phyloP scores from a whole-genome alignment of 306 rosid genomes.

The Cicer pinnatifidum region DNA sequence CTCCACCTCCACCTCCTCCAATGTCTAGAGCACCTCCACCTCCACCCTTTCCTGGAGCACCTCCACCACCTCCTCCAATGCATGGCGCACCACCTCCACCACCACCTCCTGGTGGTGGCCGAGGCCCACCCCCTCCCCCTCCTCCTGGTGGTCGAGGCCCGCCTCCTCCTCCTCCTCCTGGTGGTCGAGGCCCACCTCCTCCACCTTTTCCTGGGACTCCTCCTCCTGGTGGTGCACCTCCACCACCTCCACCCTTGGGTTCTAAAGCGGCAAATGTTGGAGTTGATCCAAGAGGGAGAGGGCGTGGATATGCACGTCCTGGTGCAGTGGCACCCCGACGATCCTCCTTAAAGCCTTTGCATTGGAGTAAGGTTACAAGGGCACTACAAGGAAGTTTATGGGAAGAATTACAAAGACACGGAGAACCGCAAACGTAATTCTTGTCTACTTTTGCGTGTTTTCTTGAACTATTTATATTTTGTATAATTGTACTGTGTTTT shows the following conservation, averaged over 20 bases:
- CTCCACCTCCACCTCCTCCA: slow-evolving; percentile 26
- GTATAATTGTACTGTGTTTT: slow-evolving; percentile 4
- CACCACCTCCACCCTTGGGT: slow-evolving; percentile 71
- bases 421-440: slow-evolving; percentile 82
- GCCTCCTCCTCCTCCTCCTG: slow-evolving; percentile 51
- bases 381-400: slow-evolving; percentile 95
- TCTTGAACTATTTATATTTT: slow-evolving; percentile 34
- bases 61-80: slow-evolving; percentile 40
- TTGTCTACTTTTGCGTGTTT: slow-evolving; percentile 33
- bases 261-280: slow-evolving; percentile 61
- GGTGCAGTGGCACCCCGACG: slow-evolving; percentile 61
- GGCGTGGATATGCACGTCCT: slow-evolving; percentile 81
- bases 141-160: slow-evolving; percentile 30
- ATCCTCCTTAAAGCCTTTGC: slow-evolving; percentile 88
- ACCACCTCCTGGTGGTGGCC: slow-evolving; percentile 22
- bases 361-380: slow-evolving; percentile 96
- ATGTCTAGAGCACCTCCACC: slow-evolving; percentile 7
- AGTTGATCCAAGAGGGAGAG: slow-evolving; percentile 69
- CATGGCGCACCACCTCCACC: slow-evolving; percentile 35
- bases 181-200: slow-evolving; percentile 48
- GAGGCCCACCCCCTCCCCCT: slow-evolving; percentile 40
- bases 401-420: slow-evolving; percentile 91
- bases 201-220: slow-evolving; percentile 37
- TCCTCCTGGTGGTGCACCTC: slow-evolving; percentile 70
- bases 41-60: slow-evolving; percentile 20